Percentiles rank a stretch among this genome's conserved stretches.
Evolutionary conservation across 1,284 basidiomycete species (phyloP).

Genomic region (Austroboletus novae-zelandiae): DNA sequence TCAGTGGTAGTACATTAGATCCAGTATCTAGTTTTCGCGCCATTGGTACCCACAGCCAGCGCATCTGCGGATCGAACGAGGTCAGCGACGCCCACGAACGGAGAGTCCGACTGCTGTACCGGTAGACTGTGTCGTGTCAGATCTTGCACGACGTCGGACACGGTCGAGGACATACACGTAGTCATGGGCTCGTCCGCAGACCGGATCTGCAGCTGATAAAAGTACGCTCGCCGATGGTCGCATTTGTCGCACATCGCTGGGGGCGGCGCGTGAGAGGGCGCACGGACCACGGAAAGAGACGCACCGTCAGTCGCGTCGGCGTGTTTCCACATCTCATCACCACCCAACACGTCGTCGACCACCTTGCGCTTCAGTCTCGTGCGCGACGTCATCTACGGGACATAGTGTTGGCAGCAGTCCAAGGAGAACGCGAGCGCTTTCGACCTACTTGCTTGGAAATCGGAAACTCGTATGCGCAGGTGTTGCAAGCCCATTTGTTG

Average conservation of each 20-base stretch:
- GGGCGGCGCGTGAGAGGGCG: background rate
- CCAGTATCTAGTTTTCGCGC: conserved; percentile 50
- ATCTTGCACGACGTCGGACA: conserved; percentile 6
- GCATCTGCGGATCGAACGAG: conserved; percentile 38
- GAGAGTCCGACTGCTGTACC: conserved; percentile 28
- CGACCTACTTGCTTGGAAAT: conserved; percentile 71
- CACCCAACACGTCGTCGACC: conserved; percentile 92
- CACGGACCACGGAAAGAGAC: conserved; percentile 19
- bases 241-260: conserved; percentile 88
- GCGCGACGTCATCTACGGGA: conserved; percentile 77
- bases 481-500: conserved; percentile 93
- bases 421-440: no score
- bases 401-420: background rate
- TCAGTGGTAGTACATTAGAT: background rate
- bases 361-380: conserved; percentile 82
- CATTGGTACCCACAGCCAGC: conserved; percentile 57
- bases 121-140: conserved; percentile 40
- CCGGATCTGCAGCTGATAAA: conserved; percentile 94
- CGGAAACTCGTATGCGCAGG: conserved; percentile 94
- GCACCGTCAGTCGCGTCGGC: conserved; percentile 85
- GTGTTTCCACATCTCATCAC: conserved; percentile 93
- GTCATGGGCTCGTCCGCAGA: conserved; percentile 98
- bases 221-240: conserved; percentile 84
- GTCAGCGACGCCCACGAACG: background rate
- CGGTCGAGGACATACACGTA: conserved; percentile 67